phyloP scores from a whole-genome alignment of 768 basidiomycete species.

The Phlebiopsis gigantea region DNA sequence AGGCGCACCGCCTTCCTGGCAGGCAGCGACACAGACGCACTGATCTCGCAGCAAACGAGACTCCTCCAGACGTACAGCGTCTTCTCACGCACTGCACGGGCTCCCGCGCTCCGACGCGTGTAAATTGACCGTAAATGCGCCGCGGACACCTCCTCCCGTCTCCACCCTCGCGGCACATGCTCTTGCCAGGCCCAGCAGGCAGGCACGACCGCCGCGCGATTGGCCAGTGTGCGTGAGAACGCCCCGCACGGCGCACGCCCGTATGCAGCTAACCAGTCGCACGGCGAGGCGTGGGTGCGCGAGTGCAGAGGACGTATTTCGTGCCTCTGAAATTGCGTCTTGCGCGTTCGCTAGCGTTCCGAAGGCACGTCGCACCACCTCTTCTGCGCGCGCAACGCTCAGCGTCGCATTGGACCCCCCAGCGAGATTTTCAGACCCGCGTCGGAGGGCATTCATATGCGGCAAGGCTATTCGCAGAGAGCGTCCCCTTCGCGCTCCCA shows the following conservation, averaged over 20 bases:
- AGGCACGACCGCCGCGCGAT: neutral
- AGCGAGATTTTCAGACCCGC: neutral
- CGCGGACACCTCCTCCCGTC: neutral
- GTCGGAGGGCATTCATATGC: too few species aligned
- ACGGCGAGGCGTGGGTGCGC: neutral
- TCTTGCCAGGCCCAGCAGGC: neutral
- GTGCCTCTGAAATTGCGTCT: neutral
- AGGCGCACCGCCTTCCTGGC: neutral
- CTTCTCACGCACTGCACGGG: neutral
- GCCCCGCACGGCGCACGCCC: neutral
- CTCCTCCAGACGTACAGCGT: neutral
- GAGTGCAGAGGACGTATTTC: neutral
- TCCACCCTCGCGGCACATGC: neutral
- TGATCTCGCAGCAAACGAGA: neutral
- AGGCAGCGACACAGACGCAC: neutral
- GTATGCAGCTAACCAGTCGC: too few species aligned
- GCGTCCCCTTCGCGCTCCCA: too few species aligned
- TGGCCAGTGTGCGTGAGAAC: neutral
- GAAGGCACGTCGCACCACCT: neutral
- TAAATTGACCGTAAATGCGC: slow-evolving; percentile 5
- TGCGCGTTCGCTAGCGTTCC: neutral
- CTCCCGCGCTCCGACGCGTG: neutral
- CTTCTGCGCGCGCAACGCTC: too few species aligned
- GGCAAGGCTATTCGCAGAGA: too few species aligned
- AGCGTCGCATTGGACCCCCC: neutral